These are phyloP conservation scores for Diplodia seriata DNA, from an alignment of 2,329 filamentous ascomycete species.

Conservation along the genomic window DNA sequence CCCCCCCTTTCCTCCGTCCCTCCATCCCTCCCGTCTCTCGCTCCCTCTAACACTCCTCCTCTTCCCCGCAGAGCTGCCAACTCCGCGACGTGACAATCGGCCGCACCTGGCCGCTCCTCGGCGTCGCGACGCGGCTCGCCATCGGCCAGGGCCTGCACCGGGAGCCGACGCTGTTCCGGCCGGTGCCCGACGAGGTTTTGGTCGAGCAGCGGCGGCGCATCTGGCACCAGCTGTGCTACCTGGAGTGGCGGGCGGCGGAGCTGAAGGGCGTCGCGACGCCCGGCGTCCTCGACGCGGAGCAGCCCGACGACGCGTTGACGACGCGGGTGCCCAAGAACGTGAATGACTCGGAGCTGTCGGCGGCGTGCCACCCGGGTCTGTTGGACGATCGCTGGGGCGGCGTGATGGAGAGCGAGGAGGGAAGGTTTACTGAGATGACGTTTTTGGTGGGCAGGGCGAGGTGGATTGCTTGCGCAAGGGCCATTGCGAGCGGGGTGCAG, in stretches of 20 bases:
- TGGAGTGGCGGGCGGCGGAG: constrained; percentile 48
- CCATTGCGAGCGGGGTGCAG: constrained; percentile 44
- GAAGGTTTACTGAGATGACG: constrained; percentile 41
- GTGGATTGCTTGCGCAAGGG: constrained; percentile 43
- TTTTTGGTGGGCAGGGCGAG: constrained; percentile 45
- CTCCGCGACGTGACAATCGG: constrained; percentile 48
- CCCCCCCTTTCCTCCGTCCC: background rate
- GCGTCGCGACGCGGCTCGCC: constrained; percentile 46
- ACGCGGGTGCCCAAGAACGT: constrained; percentile 48
- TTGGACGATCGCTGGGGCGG: background rate
- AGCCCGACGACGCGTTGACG: constrained; percentile 45
- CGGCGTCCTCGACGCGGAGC: no score
- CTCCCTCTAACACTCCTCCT: background rate
- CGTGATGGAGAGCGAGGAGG: no score
- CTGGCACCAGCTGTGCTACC: constrained; percentile 48
- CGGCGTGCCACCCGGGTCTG: constrained; percentile 35
- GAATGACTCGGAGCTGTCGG: constrained; percentile 47
- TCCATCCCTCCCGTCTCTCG: background rate
- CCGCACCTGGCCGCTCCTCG: constrained; percentile 48
- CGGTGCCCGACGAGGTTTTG: constrained; percentile 45
- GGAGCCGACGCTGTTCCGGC: constrained; percentile 47
- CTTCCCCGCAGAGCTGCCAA: constrained; percentile 7
- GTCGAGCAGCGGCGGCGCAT: constrained; percentile 47
- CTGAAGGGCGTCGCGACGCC: constrained; percentile 50
- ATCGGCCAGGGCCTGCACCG: constrained; percentile 48